A percentile compares a stretch with the other conserved stretches of the same genome.
Evolutionary conservation across 352 stramenopile genomes (phyloP).

Genomic region (Pelagophyceae sp.): DNA sequence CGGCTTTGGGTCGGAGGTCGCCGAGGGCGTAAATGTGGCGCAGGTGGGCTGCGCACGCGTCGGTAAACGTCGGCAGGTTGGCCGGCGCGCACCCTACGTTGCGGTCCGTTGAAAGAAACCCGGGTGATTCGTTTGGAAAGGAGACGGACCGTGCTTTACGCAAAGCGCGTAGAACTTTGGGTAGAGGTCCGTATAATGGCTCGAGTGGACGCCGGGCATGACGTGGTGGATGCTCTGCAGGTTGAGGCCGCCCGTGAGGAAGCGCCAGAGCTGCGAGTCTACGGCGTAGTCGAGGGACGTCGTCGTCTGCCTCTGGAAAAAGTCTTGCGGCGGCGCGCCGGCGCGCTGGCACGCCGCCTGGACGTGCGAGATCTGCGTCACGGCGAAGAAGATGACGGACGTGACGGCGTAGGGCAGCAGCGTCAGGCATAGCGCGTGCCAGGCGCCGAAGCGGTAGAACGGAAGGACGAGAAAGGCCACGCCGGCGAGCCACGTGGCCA

Average conservation of each 20-base stretch:
- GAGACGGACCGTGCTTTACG: conserved; percentile 6
- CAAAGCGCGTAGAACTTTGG: conserved; percentile 17
- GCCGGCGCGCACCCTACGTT: conserved; percentile 12
- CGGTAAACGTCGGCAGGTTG: neutral
- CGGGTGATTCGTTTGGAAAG: no score
- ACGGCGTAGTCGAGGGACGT: conserved; percentile 8
- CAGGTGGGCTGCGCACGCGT: neutral
- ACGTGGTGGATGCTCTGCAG: conserved; percentile 18
- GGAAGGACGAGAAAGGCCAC: conserved; percentile 1
- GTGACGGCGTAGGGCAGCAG: conserved; percentile 11
- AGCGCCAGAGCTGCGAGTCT: conserved; percentile 6
- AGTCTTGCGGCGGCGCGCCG: neutral
- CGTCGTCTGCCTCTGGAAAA: conserved; percentile 6
- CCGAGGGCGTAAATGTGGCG: conserved; percentile 10
- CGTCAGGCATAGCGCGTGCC: neutral
- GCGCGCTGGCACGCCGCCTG: neutral
- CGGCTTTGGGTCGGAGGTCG: neutral
- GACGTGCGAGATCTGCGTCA: conserved; percentile 13
- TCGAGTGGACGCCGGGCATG: neutral
- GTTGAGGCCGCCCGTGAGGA: conserved; percentile 15
- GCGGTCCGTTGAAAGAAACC: no score
- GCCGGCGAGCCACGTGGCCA: neutral
- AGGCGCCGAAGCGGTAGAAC: conserved; percentile 2
- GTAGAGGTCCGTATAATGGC: conserved; percentile 17
- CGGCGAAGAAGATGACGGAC: conserved; percentile 6